Conservation (phyloP, 306 rosid species). For the Sphenostylis stenocarpa region DNA sequence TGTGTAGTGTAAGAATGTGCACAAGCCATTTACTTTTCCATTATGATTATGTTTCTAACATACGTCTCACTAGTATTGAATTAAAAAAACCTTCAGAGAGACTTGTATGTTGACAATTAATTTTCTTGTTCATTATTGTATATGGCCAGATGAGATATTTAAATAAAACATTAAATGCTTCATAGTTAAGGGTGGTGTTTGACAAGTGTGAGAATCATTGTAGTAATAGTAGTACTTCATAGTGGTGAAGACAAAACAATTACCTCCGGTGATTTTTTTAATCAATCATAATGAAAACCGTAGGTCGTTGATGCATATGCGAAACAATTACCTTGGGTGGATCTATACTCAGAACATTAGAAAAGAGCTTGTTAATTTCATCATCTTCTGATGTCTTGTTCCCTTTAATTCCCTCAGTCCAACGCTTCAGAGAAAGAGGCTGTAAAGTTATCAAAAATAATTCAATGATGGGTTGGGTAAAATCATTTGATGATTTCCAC, state of each 20-base stretch:
- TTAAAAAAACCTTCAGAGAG: neutral
- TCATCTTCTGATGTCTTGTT: slow-evolving; percentile 68
- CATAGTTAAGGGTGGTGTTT: neutral
- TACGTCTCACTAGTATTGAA: slow-evolving; percentile 7
- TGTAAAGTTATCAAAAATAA: slow-evolving; percentile 37
- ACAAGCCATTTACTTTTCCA: neutral
- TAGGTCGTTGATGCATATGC: slow-evolving; percentile 57
- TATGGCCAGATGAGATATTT: neutral
- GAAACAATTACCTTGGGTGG: slow-evolving; percentile 76
- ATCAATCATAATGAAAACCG: slow-evolving; percentile 37
- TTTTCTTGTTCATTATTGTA: neutral
- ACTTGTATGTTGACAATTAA: neutral
- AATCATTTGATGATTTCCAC: slow-evolving; percentile 11
- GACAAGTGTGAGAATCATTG: neutral
- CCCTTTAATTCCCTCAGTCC: slow-evolving; percentile 76
- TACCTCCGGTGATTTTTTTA: neutral
- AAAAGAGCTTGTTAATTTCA: slow-evolving; percentile 78
- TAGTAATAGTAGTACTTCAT: neutral
- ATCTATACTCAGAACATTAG: slow-evolving; percentile 66
- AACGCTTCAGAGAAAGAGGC: slow-evolving; percentile 87
- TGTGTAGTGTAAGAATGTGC: neutral
- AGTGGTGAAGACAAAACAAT: slow-evolving; percentile 15
- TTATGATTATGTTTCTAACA: neutral
- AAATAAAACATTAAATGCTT: neutral
- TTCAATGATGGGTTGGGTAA: slow-evolving; percentile 1